phyloP scores from a whole-genome alignment of 352 stramenopile species.

The Phytopythium litorale region DNA sequence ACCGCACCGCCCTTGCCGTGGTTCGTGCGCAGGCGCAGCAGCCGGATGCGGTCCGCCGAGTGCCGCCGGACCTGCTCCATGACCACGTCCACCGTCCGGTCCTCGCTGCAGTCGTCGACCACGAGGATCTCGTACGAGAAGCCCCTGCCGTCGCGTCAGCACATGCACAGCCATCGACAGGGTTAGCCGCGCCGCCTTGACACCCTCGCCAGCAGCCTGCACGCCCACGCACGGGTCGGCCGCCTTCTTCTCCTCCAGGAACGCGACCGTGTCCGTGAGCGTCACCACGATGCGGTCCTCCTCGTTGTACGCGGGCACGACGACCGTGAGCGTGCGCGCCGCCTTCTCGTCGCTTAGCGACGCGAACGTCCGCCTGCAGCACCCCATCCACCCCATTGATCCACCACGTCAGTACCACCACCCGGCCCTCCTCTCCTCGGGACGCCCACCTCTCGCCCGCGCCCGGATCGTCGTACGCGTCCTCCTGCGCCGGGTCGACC shows the following conservation, averaged over 20 bases:
- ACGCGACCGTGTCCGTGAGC: slow-evolving; percentile 86
- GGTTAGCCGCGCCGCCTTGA: not conserved
- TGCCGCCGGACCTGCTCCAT: slow-evolving; percentile 42
- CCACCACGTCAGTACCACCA: not conserved
- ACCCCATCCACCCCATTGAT: slow-evolving; percentile 7
- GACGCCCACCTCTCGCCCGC: slow-evolving; percentile 26
- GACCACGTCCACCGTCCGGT: slow-evolving; percentile 77
- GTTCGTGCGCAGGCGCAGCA: slow-evolving; percentile 84
- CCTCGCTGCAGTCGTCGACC: slow-evolving; percentile 90
- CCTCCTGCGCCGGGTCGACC: slow-evolving; percentile 48
- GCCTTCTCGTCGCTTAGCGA: slow-evolving; percentile 56
- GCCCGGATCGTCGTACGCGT: slow-evolving; percentile 54
- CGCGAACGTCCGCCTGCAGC: slow-evolving; percentile 39
- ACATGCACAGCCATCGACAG: not conserved
- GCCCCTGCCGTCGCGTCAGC: not conserved
- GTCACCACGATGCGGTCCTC: slow-evolving; percentile 90
- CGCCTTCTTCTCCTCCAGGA: slow-evolving; percentile 65
- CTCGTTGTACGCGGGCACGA: slow-evolving; percentile 96
- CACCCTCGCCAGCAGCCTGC: not conserved
- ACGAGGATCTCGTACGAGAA: slow-evolving; percentile 89
- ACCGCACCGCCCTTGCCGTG: slow-evolving; percentile 91
- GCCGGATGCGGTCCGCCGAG: slow-evolving; percentile 52
- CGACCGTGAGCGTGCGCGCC: slow-evolving; percentile 76
- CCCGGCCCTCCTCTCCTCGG: not conserved
- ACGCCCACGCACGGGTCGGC: slow-evolving; percentile 33